Evolutionary conservation across 2,329 filamentous ascomycete genomes (phyloP).

Genomic region (Colletotrichum viniferum): DNA sequence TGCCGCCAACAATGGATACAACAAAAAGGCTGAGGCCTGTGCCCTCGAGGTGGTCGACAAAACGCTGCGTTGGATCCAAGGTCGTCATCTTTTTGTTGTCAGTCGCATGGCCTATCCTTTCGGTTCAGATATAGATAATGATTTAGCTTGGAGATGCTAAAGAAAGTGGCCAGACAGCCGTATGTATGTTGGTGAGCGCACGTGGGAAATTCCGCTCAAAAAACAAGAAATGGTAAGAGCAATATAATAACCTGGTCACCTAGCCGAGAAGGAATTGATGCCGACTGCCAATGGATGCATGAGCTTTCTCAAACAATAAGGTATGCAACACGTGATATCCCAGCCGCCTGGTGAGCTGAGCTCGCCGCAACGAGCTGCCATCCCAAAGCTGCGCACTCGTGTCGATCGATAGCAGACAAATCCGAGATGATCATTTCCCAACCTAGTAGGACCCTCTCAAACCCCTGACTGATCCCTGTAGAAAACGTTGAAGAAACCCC

Average conservation of each 20-base stretch:
- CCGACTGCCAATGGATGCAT: not conserved
- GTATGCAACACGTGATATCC: not conserved
- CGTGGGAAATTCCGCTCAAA: not conserved
- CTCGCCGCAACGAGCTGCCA: not conserved
- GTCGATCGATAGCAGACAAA: not conserved
- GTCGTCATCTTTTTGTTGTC: slow-evolving; percentile 13
- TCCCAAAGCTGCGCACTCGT: not conserved
- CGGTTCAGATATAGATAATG: not conserved
- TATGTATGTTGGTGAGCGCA: not conserved
- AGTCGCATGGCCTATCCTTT: not conserved
- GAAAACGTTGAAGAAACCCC: not conserved
- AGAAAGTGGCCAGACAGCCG: not conserved
- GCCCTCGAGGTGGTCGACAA: slow-evolving; percentile 9
- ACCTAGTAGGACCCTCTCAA: not conserved
- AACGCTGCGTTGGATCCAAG: slow-evolving; percentile 9
- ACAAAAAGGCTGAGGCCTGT: slow-evolving; percentile 21
- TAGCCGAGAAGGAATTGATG: not conserved
- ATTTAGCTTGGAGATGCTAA: not conserved
- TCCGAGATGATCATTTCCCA: not conserved
- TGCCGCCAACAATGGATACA: slow-evolving; percentile 22
- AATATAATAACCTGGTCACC: not conserved
- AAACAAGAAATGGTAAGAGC: not conserved
- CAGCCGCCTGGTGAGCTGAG: not conserved
- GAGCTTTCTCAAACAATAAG: not conserved
- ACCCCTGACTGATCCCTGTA: not conserved